phyloP scores from a whole-genome alignment of 495 filamentous ascomycete genomes.

The Jackrogersella multiformis region DNA sequence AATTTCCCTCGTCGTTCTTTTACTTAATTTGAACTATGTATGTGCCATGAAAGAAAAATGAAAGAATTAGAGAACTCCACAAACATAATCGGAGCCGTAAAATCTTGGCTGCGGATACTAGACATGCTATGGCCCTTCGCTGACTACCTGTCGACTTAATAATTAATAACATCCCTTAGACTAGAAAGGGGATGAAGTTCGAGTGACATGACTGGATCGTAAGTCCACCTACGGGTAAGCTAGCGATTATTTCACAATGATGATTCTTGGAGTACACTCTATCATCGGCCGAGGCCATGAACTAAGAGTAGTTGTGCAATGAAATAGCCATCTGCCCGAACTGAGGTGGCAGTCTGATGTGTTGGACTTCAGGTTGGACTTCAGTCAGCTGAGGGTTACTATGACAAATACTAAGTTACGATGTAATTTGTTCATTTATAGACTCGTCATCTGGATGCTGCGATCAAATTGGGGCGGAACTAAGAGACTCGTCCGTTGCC shows the following conservation, averaged over 20 bases:
- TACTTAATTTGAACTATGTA: too few relatives aligned
- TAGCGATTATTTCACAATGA: too few relatives aligned
- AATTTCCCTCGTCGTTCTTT: too few relatives aligned
- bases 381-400: not conserved
- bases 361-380: conserved; percentile 1
- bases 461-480: not conserved
- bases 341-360: not conserved
- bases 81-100: not conserved
- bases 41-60: too few relatives aligned
- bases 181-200: not conserved
- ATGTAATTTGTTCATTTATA: not conserved
- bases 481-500: not conserved
- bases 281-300: too few relatives aligned
- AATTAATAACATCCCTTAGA: too few relatives aligned
- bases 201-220: not conserved
- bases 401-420: conserved; percentile 26
- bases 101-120: not conserved
- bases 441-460: not conserved
- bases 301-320: too few relatives aligned
- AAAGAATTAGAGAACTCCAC: too few relatives aligned
- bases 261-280: too few relatives aligned
- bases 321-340: conserved; percentile 15
- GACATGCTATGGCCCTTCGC: too few relatives aligned
- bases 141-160: too few relatives aligned
- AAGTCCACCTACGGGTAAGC: too few relatives aligned